Evolutionary conservation across 768 basidiomycete genomes (phyloP).

Genomic region (Mrakia frigida): DNA sequence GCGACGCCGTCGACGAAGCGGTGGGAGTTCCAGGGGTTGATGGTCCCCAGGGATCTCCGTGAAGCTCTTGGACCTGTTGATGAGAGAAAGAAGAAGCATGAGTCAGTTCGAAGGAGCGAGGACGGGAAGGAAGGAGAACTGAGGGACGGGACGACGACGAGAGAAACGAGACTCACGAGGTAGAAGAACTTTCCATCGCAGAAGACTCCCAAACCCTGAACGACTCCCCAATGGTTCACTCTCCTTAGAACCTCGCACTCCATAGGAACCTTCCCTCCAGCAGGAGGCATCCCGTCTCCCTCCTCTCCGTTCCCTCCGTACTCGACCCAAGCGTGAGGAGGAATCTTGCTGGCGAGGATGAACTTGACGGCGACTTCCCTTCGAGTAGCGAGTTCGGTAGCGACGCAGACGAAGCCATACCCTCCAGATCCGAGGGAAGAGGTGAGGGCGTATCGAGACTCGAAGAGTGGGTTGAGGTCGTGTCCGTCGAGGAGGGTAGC

Average conservation of each 20-base stretch:
- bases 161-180: conserved; percentile 54
- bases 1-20: background rate
- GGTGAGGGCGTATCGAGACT: conserved; percentile 39
- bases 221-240: conserved; percentile 72
- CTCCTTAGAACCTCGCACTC: conserved; percentile 72
- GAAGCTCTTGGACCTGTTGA: conserved; percentile 82
- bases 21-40: conserved; percentile 25
- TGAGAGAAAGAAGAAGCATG: conserved; percentile 18
- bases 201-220: conserved; percentile 75
- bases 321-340: conserved; percentile 43
- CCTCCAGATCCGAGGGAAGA: conserved; percentile 73
- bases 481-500: conserved; percentile 35
- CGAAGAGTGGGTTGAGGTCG: conserved; percentile 39
- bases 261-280: conserved; percentile 54
- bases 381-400: conserved; percentile 56
- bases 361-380: conserved; percentile 90
- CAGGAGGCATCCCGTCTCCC: conserved; percentile 30
- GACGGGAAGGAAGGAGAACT: background rate
- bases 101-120: conserved; percentile 13
- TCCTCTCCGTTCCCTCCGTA: conserved; percentile 30
- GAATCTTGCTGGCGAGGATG: conserved; percentile 62
- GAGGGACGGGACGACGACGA: background rate
- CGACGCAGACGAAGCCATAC: conserved; percentile 92
- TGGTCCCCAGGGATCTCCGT: conserved; percentile 75
- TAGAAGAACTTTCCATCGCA: conserved; percentile 83